Base-by-base conservation (phyloP, 257 asterid genomes). In the Solanum sitiens region DNA sequence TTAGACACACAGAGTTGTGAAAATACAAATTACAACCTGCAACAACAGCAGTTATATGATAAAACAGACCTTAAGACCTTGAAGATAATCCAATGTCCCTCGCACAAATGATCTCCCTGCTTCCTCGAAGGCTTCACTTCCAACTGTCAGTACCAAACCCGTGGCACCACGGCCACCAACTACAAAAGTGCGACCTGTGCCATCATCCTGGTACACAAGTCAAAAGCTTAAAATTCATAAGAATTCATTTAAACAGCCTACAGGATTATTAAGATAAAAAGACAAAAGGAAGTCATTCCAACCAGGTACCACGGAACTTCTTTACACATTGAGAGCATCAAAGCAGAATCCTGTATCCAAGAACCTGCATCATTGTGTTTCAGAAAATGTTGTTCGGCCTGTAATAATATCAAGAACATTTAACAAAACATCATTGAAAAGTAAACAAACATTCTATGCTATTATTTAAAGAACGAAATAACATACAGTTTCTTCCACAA, bases 241-340 rank as follows among this genome's bases (percentile, higher is more conserved):
- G 35, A 11, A 50, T 27, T 18, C 16, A 30, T 50, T 16, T 32
- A 50, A 18, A 50, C 85, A 12, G 45, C 44, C 70, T 80, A 11
- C 32, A 82, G 2, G 44, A 82, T 20, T 50, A 50, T 50, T 82
- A 83, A 65, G 85, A 30, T 70, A 45, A 16, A 50, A 11, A 56
- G 53, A 84, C 40, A 27, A 23, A 42, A 72, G 72, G 76, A 88
- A 83, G 40, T 85, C 75, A 86, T 89, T 83, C 97, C 92, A 91
- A 97, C 99, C 94, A 97, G 92, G 91, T 92, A 97, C 99, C 99
- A 97, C 21, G 99, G 99, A 88, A 96, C 99, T 94, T 97, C 99
- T 91, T 95, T 96, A 91, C 98, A 95, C 98, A 92, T 96, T 79
- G 99, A 97, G 89, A 97, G 96, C 98, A 95, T 95, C 92, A 96